Conservation (phyloP, 345 rosid species). For the Salix koriyanagi region DNA sequence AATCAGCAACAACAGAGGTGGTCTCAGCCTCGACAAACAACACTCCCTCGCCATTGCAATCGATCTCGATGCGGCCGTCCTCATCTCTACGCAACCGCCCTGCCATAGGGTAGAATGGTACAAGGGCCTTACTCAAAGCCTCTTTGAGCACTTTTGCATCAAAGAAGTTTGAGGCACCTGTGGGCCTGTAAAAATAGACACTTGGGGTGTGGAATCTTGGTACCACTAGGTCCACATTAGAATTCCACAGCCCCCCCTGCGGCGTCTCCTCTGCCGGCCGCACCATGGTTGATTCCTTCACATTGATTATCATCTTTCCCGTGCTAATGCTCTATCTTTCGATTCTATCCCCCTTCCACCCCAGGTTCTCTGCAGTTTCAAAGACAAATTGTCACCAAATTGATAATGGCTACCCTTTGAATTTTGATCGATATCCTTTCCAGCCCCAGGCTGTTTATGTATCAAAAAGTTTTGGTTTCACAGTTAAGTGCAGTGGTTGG, state of each 20-base stretch:
- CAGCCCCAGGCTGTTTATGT: background rate
- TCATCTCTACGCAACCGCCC: conserved; percentile 72
- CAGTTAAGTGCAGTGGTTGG: background rate
- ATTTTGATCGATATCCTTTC: background rate
- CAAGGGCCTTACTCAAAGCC: conserved; percentile 68
- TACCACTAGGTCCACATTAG: conserved; percentile 83
- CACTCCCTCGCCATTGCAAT: conserved; percentile 82
- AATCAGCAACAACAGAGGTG: conserved; percentile 55
- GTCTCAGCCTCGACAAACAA: conserved; percentile 82
- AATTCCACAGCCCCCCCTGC: conserved; percentile 56
- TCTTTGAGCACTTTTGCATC: conserved; percentile 55
- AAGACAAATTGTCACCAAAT: background rate
- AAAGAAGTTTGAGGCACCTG: conserved; percentile 58
- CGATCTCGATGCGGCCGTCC: conserved; percentile 90
- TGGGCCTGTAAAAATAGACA: conserved; percentile 85
- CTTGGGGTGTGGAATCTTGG: conserved; percentile 92
- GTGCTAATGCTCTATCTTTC: background rate
- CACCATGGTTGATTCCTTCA: conserved; percentile 71
- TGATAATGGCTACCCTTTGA: background rate
- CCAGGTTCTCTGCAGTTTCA: background rate
- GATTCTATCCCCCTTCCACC: background rate
- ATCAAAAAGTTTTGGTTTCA: background rate
- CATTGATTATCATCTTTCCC: conserved; percentile 49
- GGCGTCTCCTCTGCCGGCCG: conserved; percentile 70
- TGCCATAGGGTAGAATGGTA: conserved; percentile 95